phyloP scores from a whole-genome alignment of 495 filamentous ascomycete species.

The Cercophora samala region DNA sequence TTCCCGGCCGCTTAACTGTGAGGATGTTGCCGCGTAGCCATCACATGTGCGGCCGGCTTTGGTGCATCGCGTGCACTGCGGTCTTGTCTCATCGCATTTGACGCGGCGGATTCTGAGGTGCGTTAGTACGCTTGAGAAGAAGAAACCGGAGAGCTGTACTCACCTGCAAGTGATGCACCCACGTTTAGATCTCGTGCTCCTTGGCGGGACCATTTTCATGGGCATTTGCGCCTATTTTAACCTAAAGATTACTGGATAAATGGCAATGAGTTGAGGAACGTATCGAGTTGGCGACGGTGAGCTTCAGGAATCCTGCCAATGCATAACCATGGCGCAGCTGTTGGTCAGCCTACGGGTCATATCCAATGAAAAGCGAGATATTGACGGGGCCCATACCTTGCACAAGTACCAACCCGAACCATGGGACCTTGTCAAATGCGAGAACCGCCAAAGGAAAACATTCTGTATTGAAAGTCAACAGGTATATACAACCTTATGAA shows the following conservation, averaged over 20 bases:
- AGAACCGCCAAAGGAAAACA: too few relatives aligned
- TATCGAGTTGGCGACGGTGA: too few relatives aligned
- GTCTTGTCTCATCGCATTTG: constrained; percentile 40
- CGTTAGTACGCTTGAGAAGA: background rate
- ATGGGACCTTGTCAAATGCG: background rate
- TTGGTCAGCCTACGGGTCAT: background rate
- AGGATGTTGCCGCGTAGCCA: constrained; percentile 34
- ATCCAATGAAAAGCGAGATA: background rate
- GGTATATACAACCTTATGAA: too few relatives aligned
- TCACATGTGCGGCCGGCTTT: constrained; percentile 33
- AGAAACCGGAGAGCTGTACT: background rate
- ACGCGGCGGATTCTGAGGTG: constrained; percentile 33
- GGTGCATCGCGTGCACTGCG: constrained; percentile 33
- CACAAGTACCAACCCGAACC: background rate
- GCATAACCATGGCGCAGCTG: background rate
- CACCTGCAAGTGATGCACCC: constrained; percentile 30
- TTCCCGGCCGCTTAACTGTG: constrained; percentile 25
- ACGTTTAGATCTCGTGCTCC: constrained; percentile 1
- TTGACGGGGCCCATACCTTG: background rate
- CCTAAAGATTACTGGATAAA: too few relatives aligned
- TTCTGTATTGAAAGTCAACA: too few relatives aligned
- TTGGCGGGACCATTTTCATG: background rate
- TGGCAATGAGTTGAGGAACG: too few relatives aligned
- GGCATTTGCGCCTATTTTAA: too few relatives aligned
- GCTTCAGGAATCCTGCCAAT: background rate